Evolutionary conservation across 768 basidiomycete genomes (phyloP).

Genomic region (Pulveroboletus sp.): DNA sequence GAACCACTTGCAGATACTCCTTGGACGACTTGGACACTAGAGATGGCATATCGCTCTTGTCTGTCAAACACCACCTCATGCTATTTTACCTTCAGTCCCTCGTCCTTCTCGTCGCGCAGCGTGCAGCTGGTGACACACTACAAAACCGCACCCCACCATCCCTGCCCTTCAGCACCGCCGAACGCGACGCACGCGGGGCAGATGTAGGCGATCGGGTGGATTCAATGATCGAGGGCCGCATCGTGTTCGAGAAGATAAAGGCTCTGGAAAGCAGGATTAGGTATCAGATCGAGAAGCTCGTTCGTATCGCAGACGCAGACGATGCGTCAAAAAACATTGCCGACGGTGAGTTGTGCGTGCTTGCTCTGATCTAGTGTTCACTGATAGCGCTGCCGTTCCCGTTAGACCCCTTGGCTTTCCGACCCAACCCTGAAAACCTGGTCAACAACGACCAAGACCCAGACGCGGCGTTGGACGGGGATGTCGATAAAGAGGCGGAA

Average conservation of each 20-base stretch:
- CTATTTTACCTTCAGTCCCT: slow-evolving; percentile 84
- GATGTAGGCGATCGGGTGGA: slow-evolving; percentile 74
- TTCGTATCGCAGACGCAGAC: slow-evolving; percentile 70
- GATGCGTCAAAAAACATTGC: slow-evolving; percentile 44
- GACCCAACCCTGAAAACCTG: slow-evolving; percentile 81
- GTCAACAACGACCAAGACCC: slow-evolving; percentile 37
- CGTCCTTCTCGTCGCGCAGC: slow-evolving; percentile 65
- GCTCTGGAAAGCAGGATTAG: slow-evolving; percentile 81
- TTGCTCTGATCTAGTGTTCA: not conserved
- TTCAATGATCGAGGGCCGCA: slow-evolving; percentile 69
- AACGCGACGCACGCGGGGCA: slow-evolving; percentile 51
- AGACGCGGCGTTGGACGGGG: slow-evolving; percentile 31
- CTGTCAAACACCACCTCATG: slow-evolving; percentile 80
- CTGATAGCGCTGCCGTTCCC: not conserved
- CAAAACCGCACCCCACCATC: slow-evolving; percentile 44
- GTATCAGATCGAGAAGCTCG: slow-evolving; percentile 95
- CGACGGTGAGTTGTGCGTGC: slow-evolving; percentile 48
- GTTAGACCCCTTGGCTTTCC: slow-evolving; percentile 86
- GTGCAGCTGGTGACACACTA: slow-evolving; percentile 62
- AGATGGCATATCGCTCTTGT: slow-evolving; percentile 87
- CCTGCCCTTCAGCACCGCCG: slow-evolving; percentile 46
- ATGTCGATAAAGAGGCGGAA: slow-evolving; percentile 12
- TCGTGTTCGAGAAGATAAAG: slow-evolving; percentile 86
- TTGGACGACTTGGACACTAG: slow-evolving; percentile 45
- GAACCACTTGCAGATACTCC: slow-evolving; percentile 20